Evolutionary conservation across 139 green algal genomes (phyloP), one percentile per base, ranked within the genome.

Genomic region (Haematococcus sp.): DNA sequence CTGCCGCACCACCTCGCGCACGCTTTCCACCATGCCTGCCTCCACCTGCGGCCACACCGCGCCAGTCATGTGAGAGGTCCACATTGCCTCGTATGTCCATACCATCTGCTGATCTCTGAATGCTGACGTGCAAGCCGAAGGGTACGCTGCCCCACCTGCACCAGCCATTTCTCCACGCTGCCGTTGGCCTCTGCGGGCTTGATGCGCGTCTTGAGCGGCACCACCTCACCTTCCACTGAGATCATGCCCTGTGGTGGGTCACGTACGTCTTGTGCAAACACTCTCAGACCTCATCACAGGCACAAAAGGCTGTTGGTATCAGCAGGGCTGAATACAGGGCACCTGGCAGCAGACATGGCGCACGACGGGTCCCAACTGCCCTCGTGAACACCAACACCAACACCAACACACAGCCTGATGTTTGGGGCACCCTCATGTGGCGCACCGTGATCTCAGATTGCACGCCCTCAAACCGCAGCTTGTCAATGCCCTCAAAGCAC

Each of bases 401-500:
- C n/a, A 11, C 40, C 40, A 49, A 11, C 15, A 61, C 23, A 13
- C 4, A 27, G 54, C 9, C 22, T 27, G 54, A 61, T 61, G 28
- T 68, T 16, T 44, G 30, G 4, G 4, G 22, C 32, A 13, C 4
- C 7, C 63, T 56, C 31, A 9, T 70, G 63, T 55, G 32, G 4
- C 13, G 20, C 49, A 54, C 70, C 15, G 56, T 76, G 70, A 76
- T 76, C 16, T 76, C 70, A 7, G 19, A 20, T 5, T 30, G 23
- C 64, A 4, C 31, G 22, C 55, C 61, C 44, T 73, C 73, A 52
- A 71, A 82, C 28, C 76, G 70, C 35, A 88, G 83, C 56, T 79
- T 86, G 70, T 88, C 83, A 23, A 91, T 87, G 81, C 86, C 89
- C 73, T 94, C 89, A 58, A 94, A 94, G 86, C 89, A 94, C 80